phyloP scores from a whole-genome alignment of 1,284 basidiomycete genomes.

The Apiotrichum veenhuisii region DNA sequence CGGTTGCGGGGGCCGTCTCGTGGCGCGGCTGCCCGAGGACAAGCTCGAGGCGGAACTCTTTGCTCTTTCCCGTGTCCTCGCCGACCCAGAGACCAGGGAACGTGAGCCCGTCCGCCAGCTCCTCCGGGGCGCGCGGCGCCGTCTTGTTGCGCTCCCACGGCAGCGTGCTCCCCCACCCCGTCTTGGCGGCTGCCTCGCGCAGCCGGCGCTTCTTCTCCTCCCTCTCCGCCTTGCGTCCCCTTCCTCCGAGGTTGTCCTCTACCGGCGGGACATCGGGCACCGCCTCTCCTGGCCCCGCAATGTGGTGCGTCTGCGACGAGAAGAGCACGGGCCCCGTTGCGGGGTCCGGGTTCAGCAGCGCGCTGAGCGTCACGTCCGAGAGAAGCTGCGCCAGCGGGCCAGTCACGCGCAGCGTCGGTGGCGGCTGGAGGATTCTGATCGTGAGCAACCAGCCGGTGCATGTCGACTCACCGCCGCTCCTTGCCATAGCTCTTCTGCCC shows the following conservation, averaged over 20 bases:
- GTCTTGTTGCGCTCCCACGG: constrained; percentile 22
- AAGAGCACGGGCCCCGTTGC: constrained; percentile 6
- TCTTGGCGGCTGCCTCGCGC: constrained; percentile 27
- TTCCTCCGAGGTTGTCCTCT: background rate
- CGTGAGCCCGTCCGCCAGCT: constrained; percentile 29
- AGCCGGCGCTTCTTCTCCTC: constrained; percentile 16
- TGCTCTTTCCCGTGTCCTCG: constrained; percentile 32
- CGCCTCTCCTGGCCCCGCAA: no score
- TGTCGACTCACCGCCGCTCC: constrained; percentile 35
- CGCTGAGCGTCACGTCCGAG: constrained; percentile 14
- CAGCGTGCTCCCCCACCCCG: constrained; percentile 35
- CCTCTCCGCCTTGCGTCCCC: constrained; percentile 9
- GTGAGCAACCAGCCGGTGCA: constrained; percentile 9
- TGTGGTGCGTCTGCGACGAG: constrained; percentile 32
- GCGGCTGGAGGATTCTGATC: constrained; percentile 37
- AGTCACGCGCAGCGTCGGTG: constrained; percentile 36
- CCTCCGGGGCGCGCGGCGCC: constrained; percentile 22
- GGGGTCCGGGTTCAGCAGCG: constrained; percentile 5
- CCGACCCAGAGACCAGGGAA: constrained; percentile 41
- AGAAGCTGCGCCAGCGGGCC: constrained; percentile 29
- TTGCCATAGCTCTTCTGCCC: constrained; percentile 46
- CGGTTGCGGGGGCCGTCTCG: no score
- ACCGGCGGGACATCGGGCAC: no score
- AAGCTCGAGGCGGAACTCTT: constrained; percentile 39
- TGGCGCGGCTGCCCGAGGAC: constrained; percentile 19